A percentile compares a stretch with the other conserved stretches of the same genome.
Conservation (phyloP, 345 rosid species). For the Garcia nutans region DNA sequence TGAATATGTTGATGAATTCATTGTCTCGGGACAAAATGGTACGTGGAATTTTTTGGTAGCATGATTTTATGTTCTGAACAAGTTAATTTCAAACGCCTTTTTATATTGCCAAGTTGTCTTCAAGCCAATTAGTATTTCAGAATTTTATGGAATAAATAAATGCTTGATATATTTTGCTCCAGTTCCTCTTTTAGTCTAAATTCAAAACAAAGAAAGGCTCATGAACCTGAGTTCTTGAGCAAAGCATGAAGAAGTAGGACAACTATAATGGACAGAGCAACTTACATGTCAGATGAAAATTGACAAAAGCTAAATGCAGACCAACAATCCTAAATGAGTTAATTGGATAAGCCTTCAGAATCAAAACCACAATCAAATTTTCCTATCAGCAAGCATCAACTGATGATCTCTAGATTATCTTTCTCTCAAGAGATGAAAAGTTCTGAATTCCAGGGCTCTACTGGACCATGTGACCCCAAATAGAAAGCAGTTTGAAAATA, state of each 20-base stretch:
- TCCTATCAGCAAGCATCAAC: background rate
- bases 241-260: background rate
- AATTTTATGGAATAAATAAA: background rate
- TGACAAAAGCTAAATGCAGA: background rate
- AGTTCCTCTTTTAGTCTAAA: background rate
- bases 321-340: background rate
- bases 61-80: background rate
- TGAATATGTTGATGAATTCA: constrained; percentile 58
- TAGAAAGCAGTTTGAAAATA: background rate
- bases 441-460: background rate
- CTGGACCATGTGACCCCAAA: background rate
- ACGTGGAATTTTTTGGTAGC: constrained; percentile 14
- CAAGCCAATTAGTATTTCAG: constrained; percentile 7
- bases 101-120: constrained; percentile 15
- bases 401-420: background rate
- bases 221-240: background rate
- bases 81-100: background rate
- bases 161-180: background rate
- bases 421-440: background rate
- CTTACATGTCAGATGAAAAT: background rate
- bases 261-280: background rate
- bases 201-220: background rate
- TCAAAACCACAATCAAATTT: background rate
- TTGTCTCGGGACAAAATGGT: constrained; percentile 85
- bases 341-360: background rate